Base-by-base conservation (phyloP, 192 early-diverging fungal genomes). In the Gonapodya sp. region DNA sequence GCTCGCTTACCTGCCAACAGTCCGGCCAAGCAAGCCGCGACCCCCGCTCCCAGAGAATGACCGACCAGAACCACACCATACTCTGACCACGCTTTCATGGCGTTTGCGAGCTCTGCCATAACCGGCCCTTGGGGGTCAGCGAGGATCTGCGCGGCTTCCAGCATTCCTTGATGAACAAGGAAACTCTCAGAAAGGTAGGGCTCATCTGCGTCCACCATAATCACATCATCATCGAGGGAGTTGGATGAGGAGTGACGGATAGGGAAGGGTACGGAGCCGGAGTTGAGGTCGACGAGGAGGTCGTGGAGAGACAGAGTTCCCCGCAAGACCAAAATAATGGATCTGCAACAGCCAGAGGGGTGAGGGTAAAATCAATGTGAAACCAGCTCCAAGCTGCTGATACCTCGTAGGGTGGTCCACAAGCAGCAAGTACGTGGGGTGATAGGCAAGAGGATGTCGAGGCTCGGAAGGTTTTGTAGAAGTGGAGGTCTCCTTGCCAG, bases 231-330 rank as follows among this genome's bases (percentile, higher is more conserved):
- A 24, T 64, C 46, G 46, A 24, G 8, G 8, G 24, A 8, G 46
- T 64, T 64, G n/a, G n/a, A n/a, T n/a, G n/a, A n/a, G n/a, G n/a
- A n/a, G 46, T 64, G 46, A 8, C 46, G 46, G 72, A 75, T 32
- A 81, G 73, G 24, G 77, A 75, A 14, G n/a, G 80, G 34, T 36
- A 72, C 81, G 83, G 80, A 80, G 73, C 78, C 78, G 73, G 73
- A 73, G 37, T 92, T 92, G 80, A 97, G 88, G 84, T 97, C 96
- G 18, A 95, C 93, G 35, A 97, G 85, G n/a, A 96, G 83, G 81
- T 97, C 96, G 0, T 92, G 92, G 36, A 96, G 87, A 0, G 94
- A 94, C 18, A 96, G 86, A 0, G 96, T 97, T 18, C 96, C 96
- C 0, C 96, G 92, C 82, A 95, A 93, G 1, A 94, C 93, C 30